Evolutionary conservation across 192 early-diverging fungal genomes (phyloP).

Genomic region (Backusella tarrabulga): DNA sequence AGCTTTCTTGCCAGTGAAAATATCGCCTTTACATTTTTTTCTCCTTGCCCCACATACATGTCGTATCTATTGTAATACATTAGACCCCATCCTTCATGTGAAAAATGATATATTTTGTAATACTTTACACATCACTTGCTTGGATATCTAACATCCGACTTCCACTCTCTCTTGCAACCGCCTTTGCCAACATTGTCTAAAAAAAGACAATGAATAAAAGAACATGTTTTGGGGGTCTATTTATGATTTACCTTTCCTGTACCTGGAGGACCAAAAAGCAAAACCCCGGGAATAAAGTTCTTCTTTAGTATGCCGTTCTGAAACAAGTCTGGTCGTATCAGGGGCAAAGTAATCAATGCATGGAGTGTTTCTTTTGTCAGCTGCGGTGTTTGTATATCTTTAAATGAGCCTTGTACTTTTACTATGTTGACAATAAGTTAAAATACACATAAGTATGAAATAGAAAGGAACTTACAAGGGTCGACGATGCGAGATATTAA

Average conservation of each 20-base stretch:
- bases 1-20: slow-evolving; percentile 92
- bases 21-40: slow-evolving; percentile 92
- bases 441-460: background rate
- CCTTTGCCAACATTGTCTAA: slow-evolving; percentile 78
- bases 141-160: slow-evolving; percentile 76
- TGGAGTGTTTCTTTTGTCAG: slow-evolving; percentile 86
- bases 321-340: slow-evolving; percentile 77
- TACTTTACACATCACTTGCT: slow-evolving; percentile 61
- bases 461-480: slow-evolving; percentile 50
- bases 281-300: slow-evolving; percentile 70
- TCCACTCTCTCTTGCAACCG: slow-evolving; percentile 81
- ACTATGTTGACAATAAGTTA: slow-evolving; percentile 27
- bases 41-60: slow-evolving; percentile 95
- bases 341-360: slow-evolving; percentile 76
- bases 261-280: slow-evolving; percentile 86
- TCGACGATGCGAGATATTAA: slow-evolving; percentile 80
- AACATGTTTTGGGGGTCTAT: no score
- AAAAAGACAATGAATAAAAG: background rate
- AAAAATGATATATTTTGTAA: background rate
- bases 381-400: slow-evolving; percentile 71
- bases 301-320: slow-evolving; percentile 65
- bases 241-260: slow-evolving; percentile 61
- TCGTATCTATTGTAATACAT: slow-evolving; percentile 45
- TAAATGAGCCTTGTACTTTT: slow-evolving; percentile 58
- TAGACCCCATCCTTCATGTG: background rate